Base-by-base conservation (phyloP, 495 filamentous ascomycete genomes). In the Penicillium flavigenum region DNA sequence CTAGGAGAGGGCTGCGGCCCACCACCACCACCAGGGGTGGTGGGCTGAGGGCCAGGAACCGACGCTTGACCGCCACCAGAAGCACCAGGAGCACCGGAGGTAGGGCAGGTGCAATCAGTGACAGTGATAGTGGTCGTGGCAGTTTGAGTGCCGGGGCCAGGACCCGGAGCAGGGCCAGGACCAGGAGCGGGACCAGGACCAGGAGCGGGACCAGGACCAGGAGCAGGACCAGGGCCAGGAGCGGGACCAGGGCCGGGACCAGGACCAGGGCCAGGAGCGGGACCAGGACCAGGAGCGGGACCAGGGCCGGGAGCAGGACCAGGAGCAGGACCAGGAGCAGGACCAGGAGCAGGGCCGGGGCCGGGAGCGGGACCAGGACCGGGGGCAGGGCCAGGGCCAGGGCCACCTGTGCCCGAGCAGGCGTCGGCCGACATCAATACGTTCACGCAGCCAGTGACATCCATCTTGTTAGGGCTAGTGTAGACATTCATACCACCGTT, bases 401-500 rank as follows among this genome's bases (percentile, higher is more conserved):
- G 24, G 26, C 50, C 24, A 32, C 31, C 50, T 51, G 65, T 22
- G 24, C 68, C 68, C 10, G 64, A 60, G 65, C 81, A 85, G 45
- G 74, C 71, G 63, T 80, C 78, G 5, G 81, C 81, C 10, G 48
- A 73, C 24, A 85, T 59, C 27, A 67, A 65, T 48, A 86, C 66
- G 52, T 76, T 63, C 58, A 66, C 62, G 66, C 83, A 86, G 45
- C 62, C 58, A 26, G 76, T 74, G 16, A 74, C 71, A 46, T 74
- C 71, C 14, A 72, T 68, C 41, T 72, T 72, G 48, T 75, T 74
- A 14, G 51, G 51, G 51, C 62, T 72, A 5, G 73, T 76, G 63
- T 85, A 85, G 62, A 86, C 65, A 69, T 85, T 85, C 45, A 69
- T 63, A 29, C 73, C 76, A 20, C 66, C 73, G 17, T 76, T 71